A percentile compares a stretch with the other conserved stretches of the same genome.
These are phyloP conservation scores for Laguncularia racemosa DNA, from an alignment of 345 rosid genomes.

Conservation along the genomic window DNA sequence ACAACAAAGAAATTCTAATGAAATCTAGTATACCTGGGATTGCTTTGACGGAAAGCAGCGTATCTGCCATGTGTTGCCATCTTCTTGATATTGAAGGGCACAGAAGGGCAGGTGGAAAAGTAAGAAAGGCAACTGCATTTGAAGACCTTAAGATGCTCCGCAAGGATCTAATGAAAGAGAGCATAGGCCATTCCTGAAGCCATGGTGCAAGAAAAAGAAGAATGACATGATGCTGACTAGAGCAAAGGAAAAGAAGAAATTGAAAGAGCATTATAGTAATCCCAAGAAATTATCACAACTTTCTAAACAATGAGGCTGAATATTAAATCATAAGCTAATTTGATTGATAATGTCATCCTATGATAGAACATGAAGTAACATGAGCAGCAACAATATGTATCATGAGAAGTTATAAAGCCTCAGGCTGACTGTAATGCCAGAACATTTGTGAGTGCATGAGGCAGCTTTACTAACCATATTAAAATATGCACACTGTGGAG, in stretches of 20 bases:
- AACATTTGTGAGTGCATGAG: background rate
- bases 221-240: background rate
- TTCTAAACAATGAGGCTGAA: background rate
- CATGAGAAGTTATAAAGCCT: background rate
- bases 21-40: constrained; percentile 50
- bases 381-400: too few species aligned
- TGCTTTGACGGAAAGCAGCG: constrained; percentile 77
- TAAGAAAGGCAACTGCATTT: constrained; percentile 71
- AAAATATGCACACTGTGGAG: constrained; percentile 73
- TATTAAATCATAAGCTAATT: too few species aligned
- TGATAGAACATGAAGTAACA: too few species aligned
- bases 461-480: constrained; percentile 37
- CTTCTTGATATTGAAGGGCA: constrained; percentile 59
- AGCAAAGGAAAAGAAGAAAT: background rate
- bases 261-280: background rate
- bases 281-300: background rate
- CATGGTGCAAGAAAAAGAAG: background rate
- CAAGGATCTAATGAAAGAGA: constrained; percentile 69
- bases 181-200: constrained; percentile 78
- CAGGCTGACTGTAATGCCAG: background rate
- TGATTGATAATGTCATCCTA: too few species aligned
- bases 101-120: constrained; percentile 70
- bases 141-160: constrained; percentile 70
- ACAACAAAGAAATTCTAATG: background rate
- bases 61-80: constrained; percentile 88